Conservation (phyloP, 2,329 filamentous ascomycete genomes). For the Acrocalymma vagum region DNA sequence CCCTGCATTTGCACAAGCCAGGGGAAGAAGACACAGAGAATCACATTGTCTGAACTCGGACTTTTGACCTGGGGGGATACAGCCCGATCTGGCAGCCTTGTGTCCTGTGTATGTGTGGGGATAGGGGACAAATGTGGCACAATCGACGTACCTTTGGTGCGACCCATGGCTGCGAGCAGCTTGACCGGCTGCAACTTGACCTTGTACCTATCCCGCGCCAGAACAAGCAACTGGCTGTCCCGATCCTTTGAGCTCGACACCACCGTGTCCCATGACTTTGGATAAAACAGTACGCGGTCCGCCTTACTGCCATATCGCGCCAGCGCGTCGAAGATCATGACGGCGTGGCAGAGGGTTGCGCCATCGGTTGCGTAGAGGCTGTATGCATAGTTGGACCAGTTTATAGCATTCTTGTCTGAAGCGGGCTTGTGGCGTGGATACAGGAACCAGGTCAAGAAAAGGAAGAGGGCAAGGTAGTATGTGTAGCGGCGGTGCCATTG, state of each 20-base stretch:
- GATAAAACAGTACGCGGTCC: constrained; percentile 56
- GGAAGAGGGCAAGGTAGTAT: constrained; percentile 32
- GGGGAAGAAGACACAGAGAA: not conserved
- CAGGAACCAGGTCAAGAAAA: constrained; percentile 38
- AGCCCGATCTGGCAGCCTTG: too few relatives aligned
- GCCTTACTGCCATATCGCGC: constrained; percentile 53
- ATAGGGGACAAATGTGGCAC: constrained; percentile 10
- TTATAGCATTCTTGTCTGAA: constrained; percentile 18
- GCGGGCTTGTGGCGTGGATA: constrained; percentile 21
- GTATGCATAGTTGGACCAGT: constrained; percentile 53
- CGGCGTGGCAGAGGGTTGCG: constrained; percentile 52
- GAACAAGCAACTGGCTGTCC: constrained; percentile 56
- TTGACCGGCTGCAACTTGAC: constrained; percentile 59
- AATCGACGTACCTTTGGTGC: constrained; percentile 37
- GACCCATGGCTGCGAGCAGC: constrained; percentile 47
- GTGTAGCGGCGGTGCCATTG: constrained; percentile 39
- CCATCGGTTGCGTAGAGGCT: constrained; percentile 54
- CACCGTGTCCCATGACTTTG: constrained; percentile 47
- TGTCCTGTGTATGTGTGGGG: too few relatives aligned
- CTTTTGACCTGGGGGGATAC: not conserved
- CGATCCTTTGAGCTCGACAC: constrained; percentile 38
- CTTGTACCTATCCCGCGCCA: constrained; percentile 59
- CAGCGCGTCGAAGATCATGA: constrained; percentile 56
- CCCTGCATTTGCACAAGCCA: not conserved
- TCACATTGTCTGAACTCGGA: too few relatives aligned